Evolutionary conservation across 345 rosid genomes (phyloP), one percentile per base, ranked within the genome.

Genomic region (Arabidopsis suecica): DNA sequence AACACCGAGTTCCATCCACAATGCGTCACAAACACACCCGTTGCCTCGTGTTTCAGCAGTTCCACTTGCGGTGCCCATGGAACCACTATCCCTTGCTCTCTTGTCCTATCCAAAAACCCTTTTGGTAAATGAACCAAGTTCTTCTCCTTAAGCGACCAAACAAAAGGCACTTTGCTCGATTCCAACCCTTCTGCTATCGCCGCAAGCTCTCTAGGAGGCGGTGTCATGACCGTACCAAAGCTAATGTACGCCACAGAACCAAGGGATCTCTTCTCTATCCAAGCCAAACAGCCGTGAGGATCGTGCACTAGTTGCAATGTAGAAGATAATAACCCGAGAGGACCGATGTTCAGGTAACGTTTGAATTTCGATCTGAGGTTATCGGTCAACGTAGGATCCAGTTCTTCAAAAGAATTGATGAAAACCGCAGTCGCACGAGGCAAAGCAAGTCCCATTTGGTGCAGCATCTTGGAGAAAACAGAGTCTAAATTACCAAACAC

Each of bases 11-110:
- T 83, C 71, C 82, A 80, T 13, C 93, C 92, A 41, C 86, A 74
- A 49, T 85, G 88, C 1, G 85, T 85, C 75, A 82, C 80, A 51
- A 73, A 83, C 33, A 82, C 85, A 13, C 78, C 79, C 25, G 28
- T 71, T 1, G 94, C 85, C 4, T 33, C 44, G 68, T 85, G 93
- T 37, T 70, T 78, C 68, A 91, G 50, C 2, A 88, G 78, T 16
- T 71, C 65, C 4, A 36, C 73, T 73, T 88, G 96, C 1, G 93
- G 96, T 0, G 87, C 87, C 92, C 89, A 84, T 0, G 84, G 32
- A 58, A 88, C 90, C 12, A 85, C 69, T 10, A 77, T 65, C 8
- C 92, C 93, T 1, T 71, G 75, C 25, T 28, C 45, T 6, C 70
- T 74, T 5, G 78, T 82, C 69, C 85, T 79, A 11, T 82, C 68